Conservation (phyloP, 208 protist species). For the Sergeia podlipaevii region DNA sequence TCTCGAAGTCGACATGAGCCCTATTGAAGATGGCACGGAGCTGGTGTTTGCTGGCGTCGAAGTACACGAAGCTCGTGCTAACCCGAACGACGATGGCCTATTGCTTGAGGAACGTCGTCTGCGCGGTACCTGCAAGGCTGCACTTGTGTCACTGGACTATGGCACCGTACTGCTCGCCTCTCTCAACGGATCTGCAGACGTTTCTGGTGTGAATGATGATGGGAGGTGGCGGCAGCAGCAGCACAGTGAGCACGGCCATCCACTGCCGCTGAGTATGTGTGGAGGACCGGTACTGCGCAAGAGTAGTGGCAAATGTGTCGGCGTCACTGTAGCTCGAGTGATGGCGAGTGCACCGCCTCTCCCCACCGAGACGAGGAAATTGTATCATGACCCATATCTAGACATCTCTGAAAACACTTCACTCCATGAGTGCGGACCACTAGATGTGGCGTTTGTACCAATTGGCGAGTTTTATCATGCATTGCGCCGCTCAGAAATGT, state of each 20-base stretch:
- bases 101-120: constrained; percentile 30
- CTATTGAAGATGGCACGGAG: constrained; percentile 59
- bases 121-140: constrained; percentile 58
- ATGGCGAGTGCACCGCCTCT: constrained; percentile 52
- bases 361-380: constrained; percentile 25
- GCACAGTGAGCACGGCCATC: constrained; percentile 1
- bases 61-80: constrained; percentile 59
- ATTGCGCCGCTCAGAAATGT: constrained; percentile 67
- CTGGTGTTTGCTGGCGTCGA: constrained; percentile 61
- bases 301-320: constrained; percentile 74
- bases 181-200: constrained; percentile 16
- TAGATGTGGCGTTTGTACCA: constrained; percentile 79
- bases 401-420: constrained; percentile 68
- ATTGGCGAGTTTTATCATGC: constrained; percentile 69
- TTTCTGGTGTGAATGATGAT: too few relatives aligned
- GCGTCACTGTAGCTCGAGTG: constrained; percentile 74
- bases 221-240: background rate
- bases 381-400: constrained; percentile 75
- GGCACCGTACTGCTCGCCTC: constrained; percentile 76
- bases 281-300: constrained; percentile 83
- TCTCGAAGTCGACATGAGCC: constrained; percentile 63
- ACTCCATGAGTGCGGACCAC: constrained; percentile 37
- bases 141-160: constrained; percentile 77
- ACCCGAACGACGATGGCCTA: constrained; percentile 80
- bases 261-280: constrained; percentile 72